A percentile compares a stretch with the other conserved stretches of the same genome.
Conservation (phyloP, 495 filamentous ascomycete genomes). For the Massariosphaeria phaeospora region DNA sequence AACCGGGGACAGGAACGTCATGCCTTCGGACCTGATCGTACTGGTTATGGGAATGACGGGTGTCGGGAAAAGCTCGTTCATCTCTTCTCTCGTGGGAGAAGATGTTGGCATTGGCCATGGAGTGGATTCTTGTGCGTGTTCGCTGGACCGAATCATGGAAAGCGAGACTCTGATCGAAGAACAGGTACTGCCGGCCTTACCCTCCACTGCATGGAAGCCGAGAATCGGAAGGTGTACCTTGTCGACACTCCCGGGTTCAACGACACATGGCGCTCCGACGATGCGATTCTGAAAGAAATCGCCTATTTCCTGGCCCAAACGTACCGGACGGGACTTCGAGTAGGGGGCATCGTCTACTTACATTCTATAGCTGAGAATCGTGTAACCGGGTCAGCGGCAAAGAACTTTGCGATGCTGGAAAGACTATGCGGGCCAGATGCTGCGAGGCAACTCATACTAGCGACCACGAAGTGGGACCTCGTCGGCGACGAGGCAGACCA, state of each 20-base stretch:
- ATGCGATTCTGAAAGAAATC: background rate
- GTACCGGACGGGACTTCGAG: constrained; percentile 1
- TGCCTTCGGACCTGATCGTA: constrained; percentile 30
- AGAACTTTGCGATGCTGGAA: constrained; percentile 14
- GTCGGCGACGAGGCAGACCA: too few relatives aligned
- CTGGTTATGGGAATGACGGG: constrained; percentile 43
- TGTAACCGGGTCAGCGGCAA: constrained; percentile 3
- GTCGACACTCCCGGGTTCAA: constrained; percentile 23
- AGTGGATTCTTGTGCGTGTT: constrained; percentile 3
- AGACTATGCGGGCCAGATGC: constrained; percentile 17
- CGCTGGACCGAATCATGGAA: too few relatives aligned
- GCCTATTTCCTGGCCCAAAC: constrained; percentile 4
- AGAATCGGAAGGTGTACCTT: background rate
- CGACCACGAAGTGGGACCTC: too few relatives aligned
- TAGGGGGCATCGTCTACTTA: constrained; percentile 17
- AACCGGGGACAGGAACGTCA: background rate
- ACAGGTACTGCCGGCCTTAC: too few relatives aligned
- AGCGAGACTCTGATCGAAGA: too few relatives aligned
- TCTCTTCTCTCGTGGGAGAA: constrained; percentile 32
- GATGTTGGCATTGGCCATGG: constrained; percentile 35
- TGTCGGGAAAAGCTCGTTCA: constrained; percentile 43
- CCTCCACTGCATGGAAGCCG: background rate
- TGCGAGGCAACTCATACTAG: constrained; percentile 8
- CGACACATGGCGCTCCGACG: constrained; percentile 8
- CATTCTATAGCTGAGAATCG: constrained; percentile 5